Evolutionary conservation across 805 yeast species (phyloP).

Genomic region (Clavispora phyllophila): DNA sequence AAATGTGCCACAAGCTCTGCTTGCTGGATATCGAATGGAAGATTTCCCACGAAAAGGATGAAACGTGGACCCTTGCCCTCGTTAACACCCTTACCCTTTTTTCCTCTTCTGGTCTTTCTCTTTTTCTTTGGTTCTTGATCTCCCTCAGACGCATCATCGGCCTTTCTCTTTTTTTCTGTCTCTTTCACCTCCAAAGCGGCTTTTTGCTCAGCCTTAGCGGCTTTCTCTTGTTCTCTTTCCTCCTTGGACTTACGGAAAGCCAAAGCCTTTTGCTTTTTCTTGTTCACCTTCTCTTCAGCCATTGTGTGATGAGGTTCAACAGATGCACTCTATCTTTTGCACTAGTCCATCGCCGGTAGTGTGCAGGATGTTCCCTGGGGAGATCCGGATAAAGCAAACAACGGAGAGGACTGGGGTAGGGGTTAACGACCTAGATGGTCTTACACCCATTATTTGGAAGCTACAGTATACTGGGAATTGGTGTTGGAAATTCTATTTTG

Average conservation of each 20-base stretch:
- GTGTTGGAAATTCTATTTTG: too few species aligned
- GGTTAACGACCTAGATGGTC: too few species aligned
- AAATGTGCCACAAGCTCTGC: constrained; percentile 68
- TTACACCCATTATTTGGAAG: too few species aligned
- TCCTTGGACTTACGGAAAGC: constrained; percentile 47
- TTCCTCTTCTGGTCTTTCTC: constrained; percentile 73
- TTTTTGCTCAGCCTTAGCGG: constrained; percentile 19
- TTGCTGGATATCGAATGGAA: constrained; percentile 67
- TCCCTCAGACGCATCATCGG: constrained; percentile 12
- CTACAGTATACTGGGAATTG: too few species aligned
- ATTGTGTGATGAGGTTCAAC: constrained; percentile 1
- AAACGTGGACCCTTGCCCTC: constrained; percentile 58
- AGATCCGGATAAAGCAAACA: too few species aligned
- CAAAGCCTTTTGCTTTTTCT: constrained; percentile 60
- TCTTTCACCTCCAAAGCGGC: not conserved
- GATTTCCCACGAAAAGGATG: constrained; percentile 83
- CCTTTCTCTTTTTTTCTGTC: constrained; percentile 4
- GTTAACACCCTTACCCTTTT: constrained; percentile 57
- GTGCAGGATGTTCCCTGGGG: constrained; percentile 1
- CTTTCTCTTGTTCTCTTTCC: constrained; percentile 31
- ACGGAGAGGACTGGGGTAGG: too few species aligned
- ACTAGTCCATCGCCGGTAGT: not conserved
- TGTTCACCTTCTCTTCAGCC: constrained; percentile 45
- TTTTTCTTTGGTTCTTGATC: constrained; percentile 48
- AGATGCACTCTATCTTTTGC: not conserved